Conservation (phyloP, 345 rosid genomes). For the Euphorbia pulcherrima region DNA sequence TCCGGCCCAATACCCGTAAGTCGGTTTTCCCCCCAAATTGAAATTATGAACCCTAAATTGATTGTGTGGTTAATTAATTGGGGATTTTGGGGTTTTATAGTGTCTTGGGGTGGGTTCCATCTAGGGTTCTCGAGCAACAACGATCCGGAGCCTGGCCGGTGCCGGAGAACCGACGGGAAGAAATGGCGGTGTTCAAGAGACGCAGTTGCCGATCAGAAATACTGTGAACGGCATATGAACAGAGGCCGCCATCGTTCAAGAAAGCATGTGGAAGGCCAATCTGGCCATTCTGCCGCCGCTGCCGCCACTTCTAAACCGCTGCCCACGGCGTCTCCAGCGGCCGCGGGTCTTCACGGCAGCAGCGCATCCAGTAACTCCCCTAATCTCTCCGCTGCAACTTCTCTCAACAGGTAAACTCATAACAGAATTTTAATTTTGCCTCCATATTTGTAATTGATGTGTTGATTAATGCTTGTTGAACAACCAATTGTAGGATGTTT, state of each 20-base stretch:
- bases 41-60: not conserved
- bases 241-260: slow-evolving; percentile 96
- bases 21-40: not conserved
- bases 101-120: slow-evolving; percentile 65
- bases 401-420: slow-evolving; percentile 30
- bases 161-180: slow-evolving; percentile 81
- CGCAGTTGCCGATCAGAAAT: slow-evolving; percentile 79
- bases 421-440: not conserved
- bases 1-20: slow-evolving; percentile 52
- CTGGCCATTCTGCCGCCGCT: slow-evolving; percentile 30
- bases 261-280: slow-evolving; percentile 92
- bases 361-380: slow-evolving; percentile 32
- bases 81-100: slow-evolving; percentile 23
- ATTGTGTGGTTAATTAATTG: not conserved
- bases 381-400: slow-evolving; percentile 19
- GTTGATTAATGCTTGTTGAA: not conserved
- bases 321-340: slow-evolving; percentile 24
- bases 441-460: not conserved
- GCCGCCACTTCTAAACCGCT: slow-evolving; percentile 23
- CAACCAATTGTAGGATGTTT: slow-evolving; percentile 58
- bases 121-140: slow-evolving; percentile 49
- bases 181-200: slow-evolving; percentile 88
- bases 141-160: slow-evolving; percentile 79
- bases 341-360: slow-evolving; percentile 32
- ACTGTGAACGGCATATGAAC: slow-evolving; percentile 81